Percentiles rank a stretch among this genome's conserved stretches.
Evolutionary conservation across 2,329 filamentous ascomycete species (phyloP).

Genomic region (Xylaria sp.): DNA sequence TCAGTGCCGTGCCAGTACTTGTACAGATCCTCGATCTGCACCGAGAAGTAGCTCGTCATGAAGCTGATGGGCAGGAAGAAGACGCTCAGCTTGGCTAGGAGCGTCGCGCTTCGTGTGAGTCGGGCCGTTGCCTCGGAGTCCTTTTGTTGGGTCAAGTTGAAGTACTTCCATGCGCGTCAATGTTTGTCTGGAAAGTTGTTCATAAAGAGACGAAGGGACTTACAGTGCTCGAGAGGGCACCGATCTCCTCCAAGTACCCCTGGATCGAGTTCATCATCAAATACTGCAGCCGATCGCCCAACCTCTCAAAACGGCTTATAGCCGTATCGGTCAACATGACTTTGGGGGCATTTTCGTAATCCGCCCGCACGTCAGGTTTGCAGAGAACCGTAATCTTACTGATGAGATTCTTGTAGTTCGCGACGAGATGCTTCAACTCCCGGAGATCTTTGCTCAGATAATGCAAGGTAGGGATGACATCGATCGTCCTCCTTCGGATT

Average conservation of each 20-base stretch:
- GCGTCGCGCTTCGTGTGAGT: conserved; percentile 64
- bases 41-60: conserved; percentile 69
- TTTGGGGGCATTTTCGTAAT: conserved; percentile 13
- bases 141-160: conserved; percentile 71
- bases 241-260: conserved; percentile 63
- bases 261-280: conserved; percentile 58
- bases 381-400: conserved; percentile 48
- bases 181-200: background rate
- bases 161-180: conserved; percentile 50
- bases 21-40: conserved; percentile 55
- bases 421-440: conserved; percentile 55
- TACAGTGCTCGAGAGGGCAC: conserved; percentile 63
- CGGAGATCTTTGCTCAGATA: conserved; percentile 56
- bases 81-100: conserved; percentile 69
- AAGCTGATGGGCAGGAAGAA: conserved; percentile 70
- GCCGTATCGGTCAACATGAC: conserved; percentile 42
- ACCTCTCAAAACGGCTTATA: conserved; percentile 51
- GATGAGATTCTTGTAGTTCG: conserved; percentile 56
- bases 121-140: conserved; percentile 67
- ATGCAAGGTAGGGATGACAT: conserved; percentile 55
- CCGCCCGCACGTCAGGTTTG: conserved; percentile 17
- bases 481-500: conserved; percentile 39
- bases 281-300: conserved; percentile 54
- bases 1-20: conserved; percentile 53
- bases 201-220: conserved; percentile 20